Base-by-base conservation (phyloP, 2,329 filamentous ascomycete species). In the Fusarium brachygibbosum region DNA sequence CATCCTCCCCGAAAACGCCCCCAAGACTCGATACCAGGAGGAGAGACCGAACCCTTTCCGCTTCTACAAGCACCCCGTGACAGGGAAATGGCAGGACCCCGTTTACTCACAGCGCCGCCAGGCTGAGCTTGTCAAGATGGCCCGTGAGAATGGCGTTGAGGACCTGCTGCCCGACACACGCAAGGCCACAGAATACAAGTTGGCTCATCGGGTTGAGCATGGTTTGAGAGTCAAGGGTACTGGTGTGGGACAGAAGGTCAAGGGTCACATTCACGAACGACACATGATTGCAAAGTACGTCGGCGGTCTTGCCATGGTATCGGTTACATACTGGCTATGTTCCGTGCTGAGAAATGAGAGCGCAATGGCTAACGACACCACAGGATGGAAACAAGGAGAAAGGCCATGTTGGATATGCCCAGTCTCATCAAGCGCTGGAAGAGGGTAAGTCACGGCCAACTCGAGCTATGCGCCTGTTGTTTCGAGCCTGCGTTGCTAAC, bases 321-420 rank as follows among this genome's bases (percentile, higher is more conserved):
- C 29, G 23, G 17, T 28, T 38, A 34, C 31, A 42, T 38, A 46
- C 23, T 34, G 49, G 48, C 45, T 58, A 40, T 28, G 28, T 32
- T 49, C 17, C 23, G 13, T 32, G n/a, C 21, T 38, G 29, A 12
- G 32, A 32, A 40, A 56, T 19, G 19, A 25, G n/a, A 42, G 4
- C n/a, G 49, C 49, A 38, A 46, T 58, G 40, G 52, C 74, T 75
- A 55, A 75, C 68, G 16, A 16, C 34, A 34, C 8, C 58, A 65
- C 76, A 92, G 91, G 81, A 87, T 98, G 87, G 93, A 97, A 79
- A 89, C 92, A 83, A 90, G 94, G 82, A 92, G 91, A 86, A 88
- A 93, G 80, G 96, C 96, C 63, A 98, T 98, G 93, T 81, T 97
- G 83, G 90, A 91, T 63, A 99, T 99, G 96, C 94, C 95, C 69